phyloP scores from a whole-genome alignment of 2,329 filamentous ascomycete species.

The Delphinella strobiligena region DNA sequence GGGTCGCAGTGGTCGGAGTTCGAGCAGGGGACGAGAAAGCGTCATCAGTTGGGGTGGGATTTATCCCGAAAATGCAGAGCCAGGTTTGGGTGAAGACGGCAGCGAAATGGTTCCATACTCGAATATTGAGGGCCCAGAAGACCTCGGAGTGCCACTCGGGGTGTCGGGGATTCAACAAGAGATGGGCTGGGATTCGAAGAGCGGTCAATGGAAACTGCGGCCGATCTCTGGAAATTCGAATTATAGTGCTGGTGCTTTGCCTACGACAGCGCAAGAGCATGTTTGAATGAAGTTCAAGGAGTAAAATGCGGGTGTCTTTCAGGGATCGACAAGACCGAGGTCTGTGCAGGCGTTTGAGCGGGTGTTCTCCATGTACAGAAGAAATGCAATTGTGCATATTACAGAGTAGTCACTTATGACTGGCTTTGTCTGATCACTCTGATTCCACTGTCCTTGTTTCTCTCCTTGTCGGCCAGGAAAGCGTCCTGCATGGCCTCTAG shows the following conservation, averaged over 20 bases:
- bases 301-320: not conserved
- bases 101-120: conserved; percentile 17
- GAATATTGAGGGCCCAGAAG: not conserved
- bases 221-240: conserved; percentile 11
- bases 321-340: not conserved
- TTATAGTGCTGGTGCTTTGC: conserved; percentile 1
- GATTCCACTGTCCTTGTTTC: conserved; percentile 47
- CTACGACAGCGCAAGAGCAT: not conserved
- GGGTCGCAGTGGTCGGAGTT: conserved; percentile 1
- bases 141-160: conserved; percentile 1
- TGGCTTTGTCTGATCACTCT: conserved; percentile 52
- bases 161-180: conserved; percentile 14
- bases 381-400: not conserved
- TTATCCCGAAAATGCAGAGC: conserved; percentile 13
- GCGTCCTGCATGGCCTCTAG: conserved; percentile 26
- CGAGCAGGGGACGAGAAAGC: conserved; percentile 1
- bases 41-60: conserved; percentile 18
- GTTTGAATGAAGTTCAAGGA: not conserved
- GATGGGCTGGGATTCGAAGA: conserved; percentile 19
- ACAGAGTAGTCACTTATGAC: not conserved
- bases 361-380: not conserved
- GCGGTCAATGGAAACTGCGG: conserved; percentile 17
- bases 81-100: conserved; percentile 16
- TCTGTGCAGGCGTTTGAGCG: not conserved
- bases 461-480: conserved; percentile 17